Evolutionary conservation across 768 basidiomycete species (phyloP), one percentile per base, ranked within the genome.

Genomic region (Hericium rajendrae): DNA sequence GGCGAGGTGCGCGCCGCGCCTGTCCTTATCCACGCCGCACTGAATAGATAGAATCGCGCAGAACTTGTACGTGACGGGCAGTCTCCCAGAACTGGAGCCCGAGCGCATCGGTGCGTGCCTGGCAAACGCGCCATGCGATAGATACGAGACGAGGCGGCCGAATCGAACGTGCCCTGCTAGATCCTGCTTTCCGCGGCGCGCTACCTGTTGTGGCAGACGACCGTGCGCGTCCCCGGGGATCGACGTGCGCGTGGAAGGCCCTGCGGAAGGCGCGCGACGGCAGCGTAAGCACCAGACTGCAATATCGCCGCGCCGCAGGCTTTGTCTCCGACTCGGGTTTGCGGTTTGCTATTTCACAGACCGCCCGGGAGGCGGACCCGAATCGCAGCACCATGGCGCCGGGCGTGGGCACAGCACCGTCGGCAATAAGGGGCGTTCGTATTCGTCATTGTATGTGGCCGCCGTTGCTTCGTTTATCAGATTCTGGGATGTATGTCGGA

Each of bases 21-120:
- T 32, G 6, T 32, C 32, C 32, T 32, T 32, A 32, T 32, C 32
- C 6, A 8, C 32, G 5, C 6, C 9, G 2, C 8, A 8, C 8
- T 32, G 32, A 6, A 32, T 1, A 32, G 2, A 32, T 10, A 9
- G 32, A 32, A 6, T 32, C 32, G 32, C 1, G 8, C 54, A 84
- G 82, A 84, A 84, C 64, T 77, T 85, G 49, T 84, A 80, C 70
- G 66, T 85, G 13, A 73, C 75, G 20, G 83, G 84, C 1, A 82
- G 79, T 57, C 71, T 82, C 40, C 61, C 79, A 1, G 75, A 83
- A 61, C 12, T 86, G 83, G 83, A 65, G 65, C 32, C 70, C 83
- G 5, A 67, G 65, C 12, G 70, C 73, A 20, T 68, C 82, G 32
- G 82, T 84, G 63, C 51, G 74, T 60, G 28, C 38, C 22, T 13